Conservation (phyloP, 2,329 filamentous ascomycete genomes). For the Diaporthe eres region DNA sequence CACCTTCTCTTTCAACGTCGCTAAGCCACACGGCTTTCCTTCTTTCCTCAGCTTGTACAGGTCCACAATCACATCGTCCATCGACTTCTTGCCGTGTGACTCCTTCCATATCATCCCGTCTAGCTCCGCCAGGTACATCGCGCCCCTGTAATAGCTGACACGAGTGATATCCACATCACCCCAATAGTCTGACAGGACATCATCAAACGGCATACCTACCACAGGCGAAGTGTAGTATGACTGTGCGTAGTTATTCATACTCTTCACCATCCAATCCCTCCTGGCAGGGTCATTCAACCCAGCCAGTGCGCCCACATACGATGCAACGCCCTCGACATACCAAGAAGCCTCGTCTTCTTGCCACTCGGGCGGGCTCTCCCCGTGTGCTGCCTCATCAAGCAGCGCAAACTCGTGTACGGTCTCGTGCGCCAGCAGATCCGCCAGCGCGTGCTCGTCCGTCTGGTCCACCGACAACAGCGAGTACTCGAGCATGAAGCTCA, state of each 20-base stretch:
- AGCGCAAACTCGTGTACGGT: conserved; percentile 41
- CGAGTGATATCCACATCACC: conserved; percentile 30
- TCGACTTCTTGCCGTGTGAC: conserved; percentile 25
- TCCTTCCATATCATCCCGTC: conserved; percentile 32
- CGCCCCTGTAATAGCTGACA: conserved; percentile 35
- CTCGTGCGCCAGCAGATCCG: conserved; percentile 41
- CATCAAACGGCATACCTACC: conserved; percentile 10
- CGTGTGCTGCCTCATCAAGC: neutral
- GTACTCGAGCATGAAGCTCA: conserved; percentile 39
- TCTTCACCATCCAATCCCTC: conserved; percentile 31
- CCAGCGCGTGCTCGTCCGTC: conserved; percentile 14
- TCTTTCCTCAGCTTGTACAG: conserved; percentile 36
- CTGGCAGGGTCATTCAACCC: conserved; percentile 26
- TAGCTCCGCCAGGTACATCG: conserved; percentile 37
- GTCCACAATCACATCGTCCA: conserved; percentile 40
- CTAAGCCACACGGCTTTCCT: conserved; percentile 2
- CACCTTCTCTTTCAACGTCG: conserved; percentile 16
- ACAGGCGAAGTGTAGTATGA: conserved; percentile 38
- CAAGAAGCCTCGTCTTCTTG: conserved; percentile 29
- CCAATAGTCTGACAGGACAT: conserved; percentile 39
- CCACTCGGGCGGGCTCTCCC: neutral
- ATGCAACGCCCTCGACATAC: conserved; percentile 40
- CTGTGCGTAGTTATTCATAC: conserved; percentile 40
- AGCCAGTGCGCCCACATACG: conserved; percentile 37
- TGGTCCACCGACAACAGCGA: conserved; percentile 19